A percentile compares a stretch with the other conserved stretches of the same genome.
phyloP scores from a whole-genome alignment of 768 basidiomycete species.

The Obba rivulosa region DNA sequence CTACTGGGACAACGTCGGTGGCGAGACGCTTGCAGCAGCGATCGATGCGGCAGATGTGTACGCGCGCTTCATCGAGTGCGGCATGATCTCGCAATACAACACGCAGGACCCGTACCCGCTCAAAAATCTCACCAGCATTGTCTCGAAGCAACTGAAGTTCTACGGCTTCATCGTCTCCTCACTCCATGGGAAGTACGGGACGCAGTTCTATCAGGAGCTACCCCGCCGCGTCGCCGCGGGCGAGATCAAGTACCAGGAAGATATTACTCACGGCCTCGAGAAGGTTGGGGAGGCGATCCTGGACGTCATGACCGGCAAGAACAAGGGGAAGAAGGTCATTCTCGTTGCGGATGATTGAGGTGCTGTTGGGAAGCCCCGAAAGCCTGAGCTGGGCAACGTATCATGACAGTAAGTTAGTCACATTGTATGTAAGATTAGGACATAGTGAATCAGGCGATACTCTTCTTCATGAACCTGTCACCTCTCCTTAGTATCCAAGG shows the following conservation, averaged over 20 bases:
- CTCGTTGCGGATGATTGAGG: slow-evolving; percentile 2
- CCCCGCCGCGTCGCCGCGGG: slow-evolving; percentile 24
- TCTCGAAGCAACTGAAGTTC: slow-evolving; percentile 22
- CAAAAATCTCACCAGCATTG: slow-evolving; percentile 20
- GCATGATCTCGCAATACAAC: slow-evolving; percentile 25
- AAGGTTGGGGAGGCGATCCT: slow-evolving; percentile 23
- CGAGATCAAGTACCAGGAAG: slow-evolving; percentile 31
- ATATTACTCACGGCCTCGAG: slow-evolving; percentile 26
- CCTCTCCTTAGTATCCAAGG: too few species aligned
- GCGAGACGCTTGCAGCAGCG: slow-evolving; percentile 24
- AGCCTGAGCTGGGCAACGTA: too few species aligned
- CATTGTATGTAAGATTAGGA: too few species aligned
- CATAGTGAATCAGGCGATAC: too few species aligned
- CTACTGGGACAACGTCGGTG: slow-evolving; percentile 30
- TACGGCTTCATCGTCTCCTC: slow-evolving; percentile 26
- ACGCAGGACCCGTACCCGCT: slow-evolving; percentile 10
- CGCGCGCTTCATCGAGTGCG: slow-evolving; percentile 25
- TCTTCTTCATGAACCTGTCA: too few species aligned
- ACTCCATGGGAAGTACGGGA: slow-evolving; percentile 18
- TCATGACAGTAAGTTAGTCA: too few species aligned
- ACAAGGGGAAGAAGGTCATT: slow-evolving; percentile 23
- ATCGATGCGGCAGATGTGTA: slow-evolving; percentile 8
- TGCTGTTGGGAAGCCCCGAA: too few species aligned
- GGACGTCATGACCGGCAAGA: slow-evolving; percentile 23
- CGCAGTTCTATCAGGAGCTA: slow-evolving; percentile 25